These are phyloP conservation scores for Skeletonema marinoi DNA, from an alignment of 108 stramenopile genomes.

Conservation along the genomic window DNA sequence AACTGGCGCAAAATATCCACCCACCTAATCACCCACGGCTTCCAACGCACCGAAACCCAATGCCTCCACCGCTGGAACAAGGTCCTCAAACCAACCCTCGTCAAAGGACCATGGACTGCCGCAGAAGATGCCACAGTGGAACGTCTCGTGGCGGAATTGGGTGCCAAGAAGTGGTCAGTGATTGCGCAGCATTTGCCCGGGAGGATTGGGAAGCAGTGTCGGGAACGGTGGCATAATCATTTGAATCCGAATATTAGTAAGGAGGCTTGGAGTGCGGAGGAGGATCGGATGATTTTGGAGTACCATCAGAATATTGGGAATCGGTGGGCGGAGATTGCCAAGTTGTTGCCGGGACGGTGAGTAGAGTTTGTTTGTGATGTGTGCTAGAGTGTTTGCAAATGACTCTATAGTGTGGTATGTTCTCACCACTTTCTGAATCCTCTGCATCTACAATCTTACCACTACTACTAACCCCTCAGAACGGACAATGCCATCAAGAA, in stretches of 20 bases:
- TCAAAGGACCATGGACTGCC: conserved; percentile 90
- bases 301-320: conserved; percentile 74
- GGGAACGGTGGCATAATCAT: conserved; percentile 97
- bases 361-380: conserved; percentile 14
- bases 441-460: not conserved
- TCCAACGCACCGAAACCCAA: conserved; percentile 65
- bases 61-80: conserved; percentile 81
- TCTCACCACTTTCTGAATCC: not conserved
- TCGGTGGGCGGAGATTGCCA: conserved; percentile 90
- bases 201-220: conserved; percentile 95
- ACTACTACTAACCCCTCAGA: conserved; percentile 43
- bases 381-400: not conserved
- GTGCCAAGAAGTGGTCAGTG: conserved; percentile 81
- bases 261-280: conserved; percentile 89
- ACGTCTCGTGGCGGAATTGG: conserved; percentile 67
- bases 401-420: too few species aligned
- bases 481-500: conserved; percentile 99
- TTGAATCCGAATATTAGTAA: conserved; percentile 93
- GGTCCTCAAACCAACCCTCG: conserved; percentile 71
- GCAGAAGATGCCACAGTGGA: conserved; percentile 88
- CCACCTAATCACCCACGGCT: conserved; percentile 26
- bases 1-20: conserved; percentile 77
- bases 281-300: conserved; percentile 83
- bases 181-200: conserved; percentile 92
- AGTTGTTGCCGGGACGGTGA: conserved; percentile 83